Base-by-base conservation (phyloP, 2,329 filamentous ascomycete genomes). In the Phyllosticta paracitricarpa region DNA sequence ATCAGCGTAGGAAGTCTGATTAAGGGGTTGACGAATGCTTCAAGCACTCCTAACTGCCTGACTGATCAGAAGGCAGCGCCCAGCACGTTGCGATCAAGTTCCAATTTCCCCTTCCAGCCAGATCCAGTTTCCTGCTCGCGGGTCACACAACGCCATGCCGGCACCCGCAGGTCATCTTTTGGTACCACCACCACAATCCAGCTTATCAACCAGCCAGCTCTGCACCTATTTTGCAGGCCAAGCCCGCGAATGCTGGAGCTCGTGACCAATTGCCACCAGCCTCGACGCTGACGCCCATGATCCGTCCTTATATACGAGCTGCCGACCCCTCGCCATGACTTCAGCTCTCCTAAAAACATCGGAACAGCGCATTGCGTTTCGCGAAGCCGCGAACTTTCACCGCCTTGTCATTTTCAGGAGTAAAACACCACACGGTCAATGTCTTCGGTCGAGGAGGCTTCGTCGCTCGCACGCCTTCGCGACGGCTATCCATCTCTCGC, bases 401-500 rank as follows among this genome's bases (percentile, higher is more conserved):
- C 14, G 40, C 40, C 40, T 17, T 6, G n/a, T 48, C 17, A n/a
- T 48, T n/a, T n/a, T 7, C n/a, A n/a, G n/a, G 40, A 48, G 17
- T 17, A n/a, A 7, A 22, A n/a, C 3, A 7, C 7, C 40, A n/a
- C 40, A 48, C n/a, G 14, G 6, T 48, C 40, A 48, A 57, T 33
- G 56, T 14, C 26, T n/a, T 35, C 28, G 10, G 24, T 57, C 22
- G 24, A 57, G 25, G 33, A 40, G 14, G 14, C 56, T 40, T 48
- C 56, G 28, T 58, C 28, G 56, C 56, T 40, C 33, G 30, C 28
- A 22, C 30, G 30, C 17, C 28, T 24, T 40, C 17, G 51, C 9
- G 63, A 66, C 48, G 65, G 66, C 28, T 66, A 66, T 55, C 61
- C 64, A 4, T 51, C 62, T 4, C 64, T 68, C 2, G 67, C 67